Evolutionary conservation across 805 yeast genomes (phyloP), one percentile per base, ranked within the genome.

Genomic region (Starmerella gropengiesseri): DNA sequence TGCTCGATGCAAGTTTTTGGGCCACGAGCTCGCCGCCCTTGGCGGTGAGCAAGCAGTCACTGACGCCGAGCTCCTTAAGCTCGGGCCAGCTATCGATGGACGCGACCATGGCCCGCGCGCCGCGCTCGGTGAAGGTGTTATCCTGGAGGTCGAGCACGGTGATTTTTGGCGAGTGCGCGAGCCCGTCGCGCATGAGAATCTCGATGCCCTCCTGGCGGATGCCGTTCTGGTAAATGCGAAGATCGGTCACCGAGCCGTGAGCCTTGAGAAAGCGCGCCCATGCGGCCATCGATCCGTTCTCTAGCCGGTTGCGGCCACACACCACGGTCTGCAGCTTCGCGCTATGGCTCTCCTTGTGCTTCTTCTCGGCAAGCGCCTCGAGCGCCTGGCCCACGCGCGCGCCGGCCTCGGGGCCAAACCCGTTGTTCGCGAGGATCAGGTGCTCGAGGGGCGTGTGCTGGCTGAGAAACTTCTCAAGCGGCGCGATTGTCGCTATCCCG

Each of bases 401-500:
- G 55, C 99, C 98, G 1, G 97, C 94, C 60, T 81, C 81, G 20
- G 99, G 99, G 27, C 99, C 99, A 77, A 91, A 80, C 43, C 99
- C 99, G 61, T 91, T 91, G 65, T 91, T 91, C 36, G 95, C 80
- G 49, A 91, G 69, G 52, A 84, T 78, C 61, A 91, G 72, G 60
- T 91, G 95, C 62, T 83, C 81, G 43, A 91, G 65, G 20, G 93
- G 77, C 14, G 75, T 71, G 27, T 89, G 94, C 54, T 78, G 70
- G 11, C 82, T 66, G 45, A 91, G 68, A 55, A 78, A 86, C 21
- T 68, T 70, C 59, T 91, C 95, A 43, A 91, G 70, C 7, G 91
- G 93, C 45, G 81, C 94, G 48, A 91, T 84, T 19, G 97, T 82
- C 58, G 91, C 93, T 58, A 91, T 78, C 11, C 99, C 99, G 60